Evolutionary conservation across 306 rosid genomes (phyloP).

Genomic region (Casuarina cunninghamiana): DNA sequence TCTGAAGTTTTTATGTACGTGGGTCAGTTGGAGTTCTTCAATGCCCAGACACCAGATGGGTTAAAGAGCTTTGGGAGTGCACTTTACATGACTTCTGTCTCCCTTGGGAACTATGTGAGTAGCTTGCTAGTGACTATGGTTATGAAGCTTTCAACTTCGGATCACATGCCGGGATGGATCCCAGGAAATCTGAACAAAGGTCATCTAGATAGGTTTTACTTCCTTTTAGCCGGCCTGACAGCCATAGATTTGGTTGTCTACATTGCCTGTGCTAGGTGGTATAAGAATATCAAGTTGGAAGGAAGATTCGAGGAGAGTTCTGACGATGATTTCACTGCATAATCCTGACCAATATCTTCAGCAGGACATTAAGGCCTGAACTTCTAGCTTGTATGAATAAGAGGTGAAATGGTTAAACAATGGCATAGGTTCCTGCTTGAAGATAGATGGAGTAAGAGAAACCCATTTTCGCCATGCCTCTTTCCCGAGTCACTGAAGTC

Average conservation of each 20-base stretch:
- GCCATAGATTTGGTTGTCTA: conserved; percentile 70
- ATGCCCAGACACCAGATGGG: conserved; percentile 97
- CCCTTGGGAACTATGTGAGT: conserved; percentile 95
- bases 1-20: conserved; percentile 99
- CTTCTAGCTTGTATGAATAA: conserved; percentile 46
- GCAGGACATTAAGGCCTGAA: conserved; percentile 35
- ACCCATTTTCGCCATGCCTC: conserved; percentile 36
- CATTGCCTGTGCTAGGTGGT: conserved; percentile 84
- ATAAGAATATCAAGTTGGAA: conserved; percentile 74
- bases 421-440: conserved; percentile 26
- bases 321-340: conserved; percentile 43
- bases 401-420: conserved; percentile 47
- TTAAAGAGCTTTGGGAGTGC: conserved; percentile 98
- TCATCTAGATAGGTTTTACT: conserved; percentile 88
- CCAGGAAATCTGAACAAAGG: conserved; percentile 97
- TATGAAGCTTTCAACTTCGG: conserved; percentile 89
- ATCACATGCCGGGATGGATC: conserved; percentile 97
- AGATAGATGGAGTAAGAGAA: conserved; percentile 36
- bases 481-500: conserved; percentile 5
- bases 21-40: conserved; percentile 95
- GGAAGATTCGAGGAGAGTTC: conserved; percentile 51
- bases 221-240: conserved; percentile 91
- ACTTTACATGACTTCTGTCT: conserved; percentile 93
- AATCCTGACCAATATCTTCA: conserved; percentile 37
- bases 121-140: conserved; percentile 88